phyloP scores from a whole-genome alignment of 2,329 filamentous ascomycete species.

The Pyrenochaeta sp. region DNA sequence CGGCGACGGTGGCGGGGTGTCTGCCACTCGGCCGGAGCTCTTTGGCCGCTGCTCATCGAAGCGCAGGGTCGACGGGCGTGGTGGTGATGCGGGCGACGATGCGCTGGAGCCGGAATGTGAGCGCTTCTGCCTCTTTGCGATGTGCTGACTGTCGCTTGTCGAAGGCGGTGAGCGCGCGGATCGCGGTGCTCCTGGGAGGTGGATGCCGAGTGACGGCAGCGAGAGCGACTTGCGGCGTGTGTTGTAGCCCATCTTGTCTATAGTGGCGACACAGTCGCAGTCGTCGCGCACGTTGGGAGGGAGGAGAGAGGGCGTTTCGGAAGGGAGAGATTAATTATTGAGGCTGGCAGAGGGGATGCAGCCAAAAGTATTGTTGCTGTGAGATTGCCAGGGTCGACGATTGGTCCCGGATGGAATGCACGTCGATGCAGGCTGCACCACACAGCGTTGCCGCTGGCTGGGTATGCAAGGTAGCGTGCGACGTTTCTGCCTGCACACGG shows the following conservation, averaged over 20 bases:
- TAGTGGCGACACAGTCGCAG: slow-evolving; percentile 17
- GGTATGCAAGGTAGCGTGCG: slow-evolving; percentile 45
- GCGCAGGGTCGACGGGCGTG: slow-evolving; percentile 55
- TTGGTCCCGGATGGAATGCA: slow-evolving; percentile 47
- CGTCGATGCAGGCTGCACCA: slow-evolving; percentile 39
- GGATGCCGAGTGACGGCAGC: slow-evolving; percentile 89
- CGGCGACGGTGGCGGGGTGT: slow-evolving; percentile 84
- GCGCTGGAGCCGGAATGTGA: slow-evolving; percentile 67
- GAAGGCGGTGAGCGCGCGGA: slow-evolving; percentile 64
- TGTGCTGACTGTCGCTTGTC: slow-evolving; percentile 64
- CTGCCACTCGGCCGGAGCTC: slow-evolving; percentile 57
- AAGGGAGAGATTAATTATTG: slow-evolving; percentile 32
- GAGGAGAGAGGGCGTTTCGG: slow-evolving; percentile 8
- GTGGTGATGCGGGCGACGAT: slow-evolving; percentile 54
- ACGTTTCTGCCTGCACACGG: slow-evolving; percentile 37
- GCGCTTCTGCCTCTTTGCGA: slow-evolving; percentile 73
- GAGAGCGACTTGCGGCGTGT: slow-evolving; percentile 96
- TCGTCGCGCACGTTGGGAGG: slow-evolving; percentile 11
- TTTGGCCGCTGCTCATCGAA: slow-evolving; percentile 57
- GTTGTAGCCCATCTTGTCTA: slow-evolving; percentile 82
- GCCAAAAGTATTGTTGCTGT: slow-evolving; percentile 41
- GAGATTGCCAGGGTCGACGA: slow-evolving; percentile 41
- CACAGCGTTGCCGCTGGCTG: slow-evolving; percentile 35
- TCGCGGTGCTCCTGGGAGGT: slow-evolving; percentile 68
- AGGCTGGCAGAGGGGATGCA: slow-evolving; percentile 35